A percentile compares a stretch with the other conserved stretches of the same genome.
Conservation (phyloP, 2,329 filamentous ascomycete species). For the Sporothrix dimorphospora region DNA sequence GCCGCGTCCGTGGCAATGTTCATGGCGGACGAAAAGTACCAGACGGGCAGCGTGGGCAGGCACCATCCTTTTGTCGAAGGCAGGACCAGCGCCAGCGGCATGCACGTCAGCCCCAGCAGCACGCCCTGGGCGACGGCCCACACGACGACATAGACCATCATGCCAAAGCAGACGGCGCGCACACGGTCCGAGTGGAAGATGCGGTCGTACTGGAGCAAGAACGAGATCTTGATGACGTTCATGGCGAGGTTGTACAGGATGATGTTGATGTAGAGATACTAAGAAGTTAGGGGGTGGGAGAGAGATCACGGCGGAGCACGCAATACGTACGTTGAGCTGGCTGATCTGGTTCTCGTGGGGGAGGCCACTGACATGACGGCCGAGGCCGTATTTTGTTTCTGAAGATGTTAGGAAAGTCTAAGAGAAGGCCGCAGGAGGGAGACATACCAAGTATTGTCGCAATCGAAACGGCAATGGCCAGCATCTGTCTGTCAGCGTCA, state of each 20-base stretch:
- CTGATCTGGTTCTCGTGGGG: not conserved
- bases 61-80: not conserved
- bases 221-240: conserved; percentile 41
- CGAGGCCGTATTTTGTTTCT: conserved; percentile 3
- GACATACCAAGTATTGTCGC: not conserved
- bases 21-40: not conserved
- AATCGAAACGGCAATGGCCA: not conserved
- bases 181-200: conserved; percentile 37
- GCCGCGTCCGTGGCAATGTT: conserved; percentile 6
- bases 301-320: not conserved
- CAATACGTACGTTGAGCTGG: not conserved
- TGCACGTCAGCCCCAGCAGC: not conserved
- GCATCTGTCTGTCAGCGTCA: not conserved
- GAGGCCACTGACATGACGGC: not conserved
- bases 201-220: conserved; percentile 42
- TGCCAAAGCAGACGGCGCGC: conserved; percentile 35
- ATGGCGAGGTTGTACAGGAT: conserved; percentile 41
- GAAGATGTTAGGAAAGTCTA: not conserved
- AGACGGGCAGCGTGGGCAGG: not conserved
- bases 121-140: conserved; percentile 1
- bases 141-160: not conserved
- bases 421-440: not conserved
- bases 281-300: not conserved
- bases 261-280: conserved; percentile 38
- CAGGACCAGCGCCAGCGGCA: not conserved